phyloP scores from a whole-genome alignment of 352 stramenopile species.

The Globisporangium parvum region DNA sequence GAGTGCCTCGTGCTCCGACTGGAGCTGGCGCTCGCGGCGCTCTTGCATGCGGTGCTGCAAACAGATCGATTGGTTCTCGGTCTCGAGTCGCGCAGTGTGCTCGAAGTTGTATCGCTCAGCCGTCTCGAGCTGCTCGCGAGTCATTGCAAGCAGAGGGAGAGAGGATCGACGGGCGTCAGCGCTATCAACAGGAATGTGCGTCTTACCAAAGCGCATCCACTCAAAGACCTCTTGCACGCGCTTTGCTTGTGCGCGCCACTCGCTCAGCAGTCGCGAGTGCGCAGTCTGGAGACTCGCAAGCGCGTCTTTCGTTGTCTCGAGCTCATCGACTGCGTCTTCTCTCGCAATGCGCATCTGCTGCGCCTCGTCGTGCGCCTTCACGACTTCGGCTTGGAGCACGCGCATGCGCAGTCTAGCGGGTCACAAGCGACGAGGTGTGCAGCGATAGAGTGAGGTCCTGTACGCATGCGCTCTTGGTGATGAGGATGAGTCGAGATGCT shows the following conservation, averaged over 20 bases:
- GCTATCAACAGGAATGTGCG: too few relatives aligned
- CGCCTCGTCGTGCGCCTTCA: conserved; percentile 18
- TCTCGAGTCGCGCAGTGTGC: conserved; percentile 30
- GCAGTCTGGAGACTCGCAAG: conserved; percentile 10
- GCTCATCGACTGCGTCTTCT: conserved; percentile 18
- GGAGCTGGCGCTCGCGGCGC: conserved; percentile 17
- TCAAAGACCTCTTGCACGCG: conserved; percentile 26
- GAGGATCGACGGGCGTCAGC: background rate
- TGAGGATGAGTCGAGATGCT: too few relatives aligned
- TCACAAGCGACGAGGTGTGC: background rate
- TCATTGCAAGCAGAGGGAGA: background rate
- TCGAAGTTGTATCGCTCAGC: conserved; percentile 29
- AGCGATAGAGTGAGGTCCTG: background rate
- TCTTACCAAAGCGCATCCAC: too few relatives aligned
- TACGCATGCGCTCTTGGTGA: background rate
- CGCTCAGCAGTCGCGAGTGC: conserved; percentile 14
- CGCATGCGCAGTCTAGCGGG: conserved; percentile 14
- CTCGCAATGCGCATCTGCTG: conserved; percentile 13
- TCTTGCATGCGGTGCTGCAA: conserved; percentile 22
- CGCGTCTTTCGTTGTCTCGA: conserved; percentile 10
- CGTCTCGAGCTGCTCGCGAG: conserved; percentile 17
- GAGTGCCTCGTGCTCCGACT: conserved; percentile 17
- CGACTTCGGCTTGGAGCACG: conserved; percentile 16
- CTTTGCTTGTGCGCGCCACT: conserved; percentile 14
- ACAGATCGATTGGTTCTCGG: conserved; percentile 33